Percentiles rank a stretch among this genome's conserved stretches.
These are phyloP conservation scores for Candida schatavii DNA, from an alignment of 805 yeast species.

Conservation along the genomic window DNA sequence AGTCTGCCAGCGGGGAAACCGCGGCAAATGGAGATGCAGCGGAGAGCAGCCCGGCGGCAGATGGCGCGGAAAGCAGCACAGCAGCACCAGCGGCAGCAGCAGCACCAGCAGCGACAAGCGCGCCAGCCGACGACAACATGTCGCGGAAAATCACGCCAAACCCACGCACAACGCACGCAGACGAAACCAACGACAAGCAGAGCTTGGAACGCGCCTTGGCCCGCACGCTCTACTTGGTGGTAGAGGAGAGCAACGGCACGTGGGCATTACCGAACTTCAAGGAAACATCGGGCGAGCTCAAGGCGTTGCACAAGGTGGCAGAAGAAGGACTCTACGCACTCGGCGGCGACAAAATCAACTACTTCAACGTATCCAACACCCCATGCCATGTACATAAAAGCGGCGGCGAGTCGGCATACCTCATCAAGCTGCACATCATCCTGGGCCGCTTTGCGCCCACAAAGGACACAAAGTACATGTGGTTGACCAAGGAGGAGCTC, in stretches of 20 bases:
- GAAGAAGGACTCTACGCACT: constrained; percentile 65
- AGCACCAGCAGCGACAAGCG: constrained; percentile 3
- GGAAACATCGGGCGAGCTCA: constrained; percentile 35
- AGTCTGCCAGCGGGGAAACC: constrained; percentile 23
- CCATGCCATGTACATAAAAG: constrained; percentile 66
- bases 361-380: constrained; percentile 87
- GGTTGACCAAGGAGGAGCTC: constrained; percentile 86
- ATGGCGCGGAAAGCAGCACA: constrained; percentile 6
- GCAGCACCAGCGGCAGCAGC: constrained; percentile 5
- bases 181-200: constrained; percentile 53
- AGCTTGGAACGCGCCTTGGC: constrained; percentile 79
- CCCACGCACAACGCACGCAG: constrained; percentile 77
- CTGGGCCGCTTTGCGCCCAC: constrained; percentile 68
- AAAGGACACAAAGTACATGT: constrained; percentile 53
- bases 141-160: constrained; percentile 67
- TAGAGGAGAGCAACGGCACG: constrained; percentile 37
- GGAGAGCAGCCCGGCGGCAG: no score
- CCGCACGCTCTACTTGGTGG: constrained; percentile 74
- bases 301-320: constrained; percentile 67
- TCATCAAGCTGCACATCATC: constrained; percentile 83
- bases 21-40: no score
- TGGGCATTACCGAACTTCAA: constrained; percentile 86
- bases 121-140: constrained; percentile 43
- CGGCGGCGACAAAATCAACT: constrained; percentile 76
- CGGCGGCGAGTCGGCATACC: constrained; percentile 44